These are phyloP conservation scores for Cercospora zeina DNA, from an alignment of 2,329 filamentous ascomycete species.

Conservation along the genomic window DNA sequence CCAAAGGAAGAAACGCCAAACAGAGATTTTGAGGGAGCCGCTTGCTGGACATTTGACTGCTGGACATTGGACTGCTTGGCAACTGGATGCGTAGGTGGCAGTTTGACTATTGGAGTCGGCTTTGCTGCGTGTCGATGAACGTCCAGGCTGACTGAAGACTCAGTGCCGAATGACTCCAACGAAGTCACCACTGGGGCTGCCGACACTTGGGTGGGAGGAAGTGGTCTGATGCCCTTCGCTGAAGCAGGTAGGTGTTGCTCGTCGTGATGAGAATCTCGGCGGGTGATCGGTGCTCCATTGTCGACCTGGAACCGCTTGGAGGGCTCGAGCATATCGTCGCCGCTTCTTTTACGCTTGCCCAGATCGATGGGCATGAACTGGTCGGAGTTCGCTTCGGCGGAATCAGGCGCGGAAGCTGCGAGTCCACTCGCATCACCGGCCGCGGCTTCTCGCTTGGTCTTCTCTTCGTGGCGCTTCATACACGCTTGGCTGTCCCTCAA, in stretches of 20 bases:
- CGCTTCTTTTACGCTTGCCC: not conserved
- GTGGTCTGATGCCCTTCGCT: not conserved
- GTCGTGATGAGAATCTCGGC: not conserved
- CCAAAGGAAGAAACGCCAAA: conserved; percentile 3
- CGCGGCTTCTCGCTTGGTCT: not conserved
- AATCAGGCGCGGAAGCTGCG: not conserved
- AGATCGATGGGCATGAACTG: not conserved
- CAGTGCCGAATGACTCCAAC: not conserved
- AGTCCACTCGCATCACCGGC: not conserved
- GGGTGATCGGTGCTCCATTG: too few species aligned
- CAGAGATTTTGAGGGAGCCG: too few species aligned
- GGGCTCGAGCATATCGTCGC: not conserved
- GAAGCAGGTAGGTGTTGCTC: not conserved
- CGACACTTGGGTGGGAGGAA: not conserved
- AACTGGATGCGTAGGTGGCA: not conserved
- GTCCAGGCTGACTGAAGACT: not conserved
- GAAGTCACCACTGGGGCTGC: not conserved
- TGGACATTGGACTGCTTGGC: not conserved
- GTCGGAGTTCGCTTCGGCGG: not conserved
- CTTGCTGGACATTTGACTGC: not conserved
- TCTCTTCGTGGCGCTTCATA: conserved; percentile 1
- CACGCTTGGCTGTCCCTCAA: conserved; percentile 3
- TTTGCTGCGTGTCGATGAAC: not conserved
- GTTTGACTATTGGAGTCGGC: not conserved
- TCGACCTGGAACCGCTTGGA: not conserved